phyloP scores from a whole-genome alignment of 768 basidiomycete genomes.

The Agrocybe pediades region DNA sequence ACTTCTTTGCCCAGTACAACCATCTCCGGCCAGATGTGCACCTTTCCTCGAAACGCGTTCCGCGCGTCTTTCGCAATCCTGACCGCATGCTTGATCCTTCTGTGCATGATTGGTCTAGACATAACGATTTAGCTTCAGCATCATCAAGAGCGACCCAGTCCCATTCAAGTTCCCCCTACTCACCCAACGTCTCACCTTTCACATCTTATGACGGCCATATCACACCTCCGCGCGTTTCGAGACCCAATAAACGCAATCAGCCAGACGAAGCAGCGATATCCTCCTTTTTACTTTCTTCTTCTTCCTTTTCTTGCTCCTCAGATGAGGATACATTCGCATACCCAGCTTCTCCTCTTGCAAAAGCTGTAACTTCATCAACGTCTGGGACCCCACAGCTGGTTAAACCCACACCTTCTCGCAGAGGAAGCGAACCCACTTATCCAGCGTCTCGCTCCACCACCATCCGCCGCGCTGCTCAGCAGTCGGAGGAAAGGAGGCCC shows the following conservation, averaged over 20 bases:
- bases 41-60: conserved; percentile 8
- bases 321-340: neutral
- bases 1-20: neutral
- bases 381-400: neutral
- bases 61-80: conserved; percentile 10
- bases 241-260: neutral
- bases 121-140: no score
- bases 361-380: neutral
- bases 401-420: neutral
- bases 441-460: neutral
- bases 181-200: no score
- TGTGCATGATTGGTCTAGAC: conserved; percentile 13
- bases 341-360: conserved; percentile 9
- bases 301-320: neutral
- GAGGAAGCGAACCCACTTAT: neutral
- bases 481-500: neutral
- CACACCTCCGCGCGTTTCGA: neutral
- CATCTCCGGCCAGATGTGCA: conserved; percentile 3
- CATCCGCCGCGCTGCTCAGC: neutral
- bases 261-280: conserved; percentile 8
- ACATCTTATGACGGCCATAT: no score
- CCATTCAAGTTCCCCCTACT: no score
- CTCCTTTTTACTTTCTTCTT: conserved; percentile 3
- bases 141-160: no score
- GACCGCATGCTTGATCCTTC: conserved; percentile 6